Evolutionary conservation across 345 rosid genomes (phyloP), one percentile per base, ranked within the genome.

Genomic region (Arabidopsis thaliana): DNA sequence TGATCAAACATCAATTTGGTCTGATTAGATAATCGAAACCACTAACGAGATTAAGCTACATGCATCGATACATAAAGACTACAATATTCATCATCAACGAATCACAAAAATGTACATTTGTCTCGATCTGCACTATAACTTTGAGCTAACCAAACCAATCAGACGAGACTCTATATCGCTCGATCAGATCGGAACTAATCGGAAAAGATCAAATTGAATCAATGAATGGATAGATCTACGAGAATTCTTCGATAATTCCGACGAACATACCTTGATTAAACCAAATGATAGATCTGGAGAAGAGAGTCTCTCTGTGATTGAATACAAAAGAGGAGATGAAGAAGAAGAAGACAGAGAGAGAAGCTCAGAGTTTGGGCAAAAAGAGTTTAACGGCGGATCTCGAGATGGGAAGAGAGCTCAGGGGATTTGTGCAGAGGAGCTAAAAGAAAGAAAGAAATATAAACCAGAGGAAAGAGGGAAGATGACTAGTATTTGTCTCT

Each of bases 341-440:
- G 30, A 48, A 61, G 20, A 16, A 16, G 20, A 16, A 16, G 20
- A 16, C 20, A 16, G 20, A 16, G 40, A 65, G 65, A 49, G 76
- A 64, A 64, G 76, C 65, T 70, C 56, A 33, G 80, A 61, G 60
- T 30, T 63, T 28, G 20, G 45, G 22, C 37, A 45, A 30, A 11
- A 44, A 23, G 42, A 28, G 44, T 60, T 44, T 30, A 60, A 78
- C 73, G 69, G 77, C 77, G 81, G 81, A 78, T 78, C 81, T 78
- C 73, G 68, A 78, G 77, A 66, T 48, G 38, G 28, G 3, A 55
- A 22, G 24, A 23, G 75, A 57, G 52, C 76, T 65, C 76, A 65
- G 72, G 61, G 76, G 72, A 64, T 41, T 49, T 42, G 69, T 72
- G 77, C 76, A 71, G 76, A 56, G 64, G 80, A 63, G 72, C 51